Conservation (phyloP, 345 rosid genomes). For the Clarkia xantiana region DNA sequence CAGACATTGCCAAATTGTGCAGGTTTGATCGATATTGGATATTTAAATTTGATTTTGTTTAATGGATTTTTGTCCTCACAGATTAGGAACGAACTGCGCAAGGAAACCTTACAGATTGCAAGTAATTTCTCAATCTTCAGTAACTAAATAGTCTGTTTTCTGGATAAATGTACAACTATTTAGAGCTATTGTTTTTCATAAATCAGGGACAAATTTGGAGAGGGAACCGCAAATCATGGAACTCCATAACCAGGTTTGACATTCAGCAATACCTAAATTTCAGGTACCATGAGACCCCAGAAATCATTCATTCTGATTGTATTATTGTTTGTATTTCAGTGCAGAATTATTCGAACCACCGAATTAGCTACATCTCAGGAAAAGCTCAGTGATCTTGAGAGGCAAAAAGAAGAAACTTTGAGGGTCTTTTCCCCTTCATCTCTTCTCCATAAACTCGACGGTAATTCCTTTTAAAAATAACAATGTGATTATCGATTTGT, state of each 20-base stretch:
- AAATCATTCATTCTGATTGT: not conserved
- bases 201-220: conserved; percentile 59
- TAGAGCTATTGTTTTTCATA: not conserved
- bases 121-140: conserved; percentile 28
- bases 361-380: conserved; percentile 84
- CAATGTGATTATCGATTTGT: too few species aligned
- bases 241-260: conserved; percentile 22
- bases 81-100: conserved; percentile 83
- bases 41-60: conserved; percentile 1
- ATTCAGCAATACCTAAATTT: not conserved
- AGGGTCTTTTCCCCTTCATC: conserved; percentile 58
- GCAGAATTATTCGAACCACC: conserved; percentile 78
- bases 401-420: conserved; percentile 54
- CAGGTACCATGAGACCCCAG: not conserved
- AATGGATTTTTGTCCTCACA: conserved; percentile 10
- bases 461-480: too few species aligned
- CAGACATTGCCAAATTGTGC: too few species aligned
- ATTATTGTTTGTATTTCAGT: conserved; percentile 24
- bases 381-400: conserved; percentile 66
- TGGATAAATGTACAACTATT: too few species aligned
- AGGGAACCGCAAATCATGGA: conserved; percentile 78
- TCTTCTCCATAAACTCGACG: conserved; percentile 34
- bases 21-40: too few species aligned
- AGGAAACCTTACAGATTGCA: conserved; percentile 79
- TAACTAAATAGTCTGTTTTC: too few species aligned